A percentile compares a stretch with the other conserved stretches of the same genome.
phyloP scores from a whole-genome alignment of 495 filamentous ascomycete genomes.

The Tetracladium marchalianum region DNA sequence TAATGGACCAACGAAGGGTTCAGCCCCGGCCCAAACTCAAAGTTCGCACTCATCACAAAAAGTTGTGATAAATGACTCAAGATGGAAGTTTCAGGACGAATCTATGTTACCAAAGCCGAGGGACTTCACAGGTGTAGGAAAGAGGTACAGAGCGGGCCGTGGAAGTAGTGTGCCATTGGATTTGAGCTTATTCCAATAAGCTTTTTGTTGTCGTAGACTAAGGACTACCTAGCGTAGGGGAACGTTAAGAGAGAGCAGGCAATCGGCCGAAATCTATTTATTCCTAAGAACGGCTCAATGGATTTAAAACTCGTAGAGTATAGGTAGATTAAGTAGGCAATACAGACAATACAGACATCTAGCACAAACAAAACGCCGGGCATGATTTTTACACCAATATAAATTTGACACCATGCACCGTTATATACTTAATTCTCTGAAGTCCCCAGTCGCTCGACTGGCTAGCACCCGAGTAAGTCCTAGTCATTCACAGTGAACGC shows the following conservation, averaged over 20 bases:
- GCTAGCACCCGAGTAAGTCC: too few relatives aligned
- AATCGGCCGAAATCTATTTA: too few relatives aligned
- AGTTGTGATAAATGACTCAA: constrained; percentile 60
- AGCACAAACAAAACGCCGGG: too few relatives aligned
- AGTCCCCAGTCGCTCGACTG: too few relatives aligned
- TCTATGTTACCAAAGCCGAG: constrained; percentile 75
- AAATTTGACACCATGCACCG: too few relatives aligned
- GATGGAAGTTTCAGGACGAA: constrained; percentile 84
- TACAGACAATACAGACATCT: too few relatives aligned
- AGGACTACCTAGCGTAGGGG: not conserved
- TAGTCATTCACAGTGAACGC: too few relatives aligned
- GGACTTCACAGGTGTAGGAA: constrained; percentile 58
- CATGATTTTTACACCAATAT: too few relatives aligned
- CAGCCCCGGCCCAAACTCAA: not conserved
- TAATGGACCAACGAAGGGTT: constrained; percentile 29
- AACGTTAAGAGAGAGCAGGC: not conserved
- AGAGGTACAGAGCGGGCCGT: constrained; percentile 80
- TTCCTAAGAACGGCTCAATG: too few relatives aligned
- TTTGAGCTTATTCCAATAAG: constrained; percentile 35
- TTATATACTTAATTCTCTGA: too few relatives aligned
- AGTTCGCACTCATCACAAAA: constrained; percentile 24
- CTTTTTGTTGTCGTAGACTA: not conserved
- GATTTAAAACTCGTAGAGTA: too few relatives aligned
- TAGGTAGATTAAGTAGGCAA: too few relatives aligned
- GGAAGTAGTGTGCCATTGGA: constrained; percentile 92